Base-by-base conservation (phyloP, 306 rosid species). In the Echinosophora koreensis region DNA sequence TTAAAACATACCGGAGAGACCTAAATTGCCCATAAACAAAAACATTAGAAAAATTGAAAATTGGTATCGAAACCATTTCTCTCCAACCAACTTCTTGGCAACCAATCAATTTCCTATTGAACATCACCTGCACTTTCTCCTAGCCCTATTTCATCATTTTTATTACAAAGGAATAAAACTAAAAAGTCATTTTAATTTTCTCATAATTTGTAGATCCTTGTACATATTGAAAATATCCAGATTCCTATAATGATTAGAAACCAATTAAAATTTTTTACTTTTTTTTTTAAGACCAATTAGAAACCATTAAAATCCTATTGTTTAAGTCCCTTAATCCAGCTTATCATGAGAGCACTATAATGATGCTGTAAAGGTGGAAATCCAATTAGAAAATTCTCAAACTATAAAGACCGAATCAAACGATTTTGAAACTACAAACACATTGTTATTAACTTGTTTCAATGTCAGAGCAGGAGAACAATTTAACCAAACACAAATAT, bases 61-160 rank as follows among this genome's bases (percentile, higher is more conserved):
- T 2, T 6, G 41, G 47, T 49, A 50, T 30, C n/a, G 15, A 73
- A 52, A 34, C 35, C 17, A 22, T 63, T 63, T 63, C 8, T 32
- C 32, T 5, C 14, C 32, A 63, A 22, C 32, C 22, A 18, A 55
- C 8, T 6, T 41, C 30, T 30, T 28, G 0, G 6, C 16, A 63
- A 41, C 66, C 60, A 55, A 42, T 14, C 39, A 34, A 46, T 44
- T 1, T 61, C 46, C 3, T 44, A 11, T 64, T 55, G 51, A 64
- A 80, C 61, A 51, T 22, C 61, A 35, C 60, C 28, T 15, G 15
- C 49, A n/a, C 5, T 14, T 13, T 76, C 56, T 55, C 35, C 6
- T 52, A 66, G 44, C 42, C 47, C 59, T 3, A 41, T 66, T 38
- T 76, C 46, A 22, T 76, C 1, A 8, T 4, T 16, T 56, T 66